phyloP scores from a whole-genome alignment of 805 yeast genomes.

The Sungouiella thailandica region DNA sequence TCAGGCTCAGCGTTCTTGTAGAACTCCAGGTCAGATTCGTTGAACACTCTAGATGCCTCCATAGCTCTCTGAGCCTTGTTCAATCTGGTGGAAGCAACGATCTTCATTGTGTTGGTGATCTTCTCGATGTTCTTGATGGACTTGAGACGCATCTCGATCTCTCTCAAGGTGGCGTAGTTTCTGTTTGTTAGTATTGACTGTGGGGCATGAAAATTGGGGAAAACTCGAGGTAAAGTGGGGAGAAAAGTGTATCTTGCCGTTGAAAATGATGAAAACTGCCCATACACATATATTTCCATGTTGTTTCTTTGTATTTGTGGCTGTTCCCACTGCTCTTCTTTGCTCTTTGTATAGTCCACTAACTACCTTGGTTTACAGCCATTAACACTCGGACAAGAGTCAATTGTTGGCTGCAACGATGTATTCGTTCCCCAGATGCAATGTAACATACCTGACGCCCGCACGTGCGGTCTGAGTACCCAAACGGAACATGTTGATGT shows the following conservation, averaged over 20 bases:
- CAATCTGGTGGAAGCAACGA: conserved; percentile 97
- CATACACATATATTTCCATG: too few relatives aligned
- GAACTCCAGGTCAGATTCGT: conserved; percentile 73
- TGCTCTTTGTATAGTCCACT: too few relatives aligned
- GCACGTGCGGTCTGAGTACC: conserved; percentile 50
- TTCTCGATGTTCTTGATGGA: conserved; percentile 98
- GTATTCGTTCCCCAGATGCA: too few relatives aligned
- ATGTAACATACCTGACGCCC: conserved; percentile 52
- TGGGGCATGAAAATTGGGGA: background rate
- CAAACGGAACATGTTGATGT: conserved; percentile 49
- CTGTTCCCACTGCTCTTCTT: too few relatives aligned
- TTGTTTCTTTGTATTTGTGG: too few relatives aligned
- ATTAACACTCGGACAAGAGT: too few relatives aligned
- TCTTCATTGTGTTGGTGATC: conserved; percentile 99
- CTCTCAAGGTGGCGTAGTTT: conserved; percentile 97
- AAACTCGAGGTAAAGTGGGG: too few relatives aligned
- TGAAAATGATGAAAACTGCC: too few relatives aligned
- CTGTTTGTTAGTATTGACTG: conserved; percentile 39
- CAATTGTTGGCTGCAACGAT: too few relatives aligned
- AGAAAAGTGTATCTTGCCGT: too few relatives aligned
- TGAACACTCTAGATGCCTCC: conserved; percentile 80
- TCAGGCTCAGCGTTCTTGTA: conserved; percentile 78
- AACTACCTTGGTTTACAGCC: too few relatives aligned
- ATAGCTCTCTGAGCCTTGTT: conserved; percentile 94
- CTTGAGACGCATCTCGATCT: conserved; percentile 96